Conservation (phyloP, 1,284 basidiomycete species). For the Heterobasidion irregulare region DNA sequence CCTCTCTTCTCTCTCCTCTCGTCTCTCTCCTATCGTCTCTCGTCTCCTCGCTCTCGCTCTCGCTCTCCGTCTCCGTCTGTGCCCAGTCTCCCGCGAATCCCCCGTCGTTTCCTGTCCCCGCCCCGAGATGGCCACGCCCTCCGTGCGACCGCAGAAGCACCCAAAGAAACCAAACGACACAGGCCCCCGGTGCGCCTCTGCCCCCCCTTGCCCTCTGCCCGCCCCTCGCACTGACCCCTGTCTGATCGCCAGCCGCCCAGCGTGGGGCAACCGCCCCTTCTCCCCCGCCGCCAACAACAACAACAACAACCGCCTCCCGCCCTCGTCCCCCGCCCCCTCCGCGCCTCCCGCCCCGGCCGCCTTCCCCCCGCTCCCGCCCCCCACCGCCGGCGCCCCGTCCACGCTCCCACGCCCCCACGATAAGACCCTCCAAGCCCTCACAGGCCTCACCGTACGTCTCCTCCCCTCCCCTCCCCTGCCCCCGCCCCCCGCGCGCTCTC, state of each 20-base stretch:
- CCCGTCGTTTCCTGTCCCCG: constrained; percentile 17
- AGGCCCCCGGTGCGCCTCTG: constrained; percentile 40
- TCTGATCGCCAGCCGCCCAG: constrained; percentile 38
- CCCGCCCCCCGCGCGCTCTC: not conserved
- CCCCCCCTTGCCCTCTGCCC: not conserved
- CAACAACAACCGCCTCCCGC: constrained; percentile 37
- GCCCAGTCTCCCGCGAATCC: not conserved
- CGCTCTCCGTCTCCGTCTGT: not conserved
- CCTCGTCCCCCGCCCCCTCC: constrained; percentile 26
- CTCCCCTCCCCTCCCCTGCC: constrained; percentile 1
- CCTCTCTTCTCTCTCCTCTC: not conserved
- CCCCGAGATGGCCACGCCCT: constrained; percentile 23
- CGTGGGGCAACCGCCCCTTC: constrained; percentile 60
- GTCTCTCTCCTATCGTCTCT: too few species aligned
- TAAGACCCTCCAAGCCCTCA: constrained; percentile 49
- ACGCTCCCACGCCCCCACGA: constrained; percentile 36
- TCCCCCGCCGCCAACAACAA: constrained; percentile 54
- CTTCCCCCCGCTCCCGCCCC: constrained; percentile 39
- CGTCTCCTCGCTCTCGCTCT: not conserved
- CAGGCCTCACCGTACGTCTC: constrained; percentile 28
- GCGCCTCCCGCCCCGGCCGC: constrained; percentile 23
- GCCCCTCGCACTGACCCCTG: not conserved
- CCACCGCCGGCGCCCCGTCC: constrained; percentile 14
- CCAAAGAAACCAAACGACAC: constrained; percentile 45
- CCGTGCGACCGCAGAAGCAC: constrained; percentile 51